Conservation (phyloP, 2,329 filamentous ascomycete genomes). For the Elsinoe perseae region DNA sequence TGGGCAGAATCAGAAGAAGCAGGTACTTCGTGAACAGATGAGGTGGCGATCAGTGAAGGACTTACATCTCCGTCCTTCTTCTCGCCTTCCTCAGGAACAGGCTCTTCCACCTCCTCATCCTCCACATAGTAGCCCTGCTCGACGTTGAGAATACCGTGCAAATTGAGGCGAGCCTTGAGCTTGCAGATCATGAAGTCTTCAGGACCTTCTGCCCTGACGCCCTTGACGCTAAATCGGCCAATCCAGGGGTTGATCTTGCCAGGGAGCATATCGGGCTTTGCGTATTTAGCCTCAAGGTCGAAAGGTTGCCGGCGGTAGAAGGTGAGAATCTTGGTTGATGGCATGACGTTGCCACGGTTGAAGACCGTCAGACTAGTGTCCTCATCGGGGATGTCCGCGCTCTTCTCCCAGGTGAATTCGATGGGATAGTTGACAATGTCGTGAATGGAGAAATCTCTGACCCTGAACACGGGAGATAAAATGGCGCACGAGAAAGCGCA, state of each 20-base stretch:
- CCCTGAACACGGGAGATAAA: constrained; percentile 93
- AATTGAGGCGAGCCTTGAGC: constrained; percentile 92
- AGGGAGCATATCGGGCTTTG: constrained; percentile 75
- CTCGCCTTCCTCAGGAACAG: constrained; percentile 54
- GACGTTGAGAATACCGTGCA: constrained; percentile 92
- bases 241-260: constrained; percentile 93
- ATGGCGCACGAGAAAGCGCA: constrained; percentile 98
- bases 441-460: constrained; percentile 95
- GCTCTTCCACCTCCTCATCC: constrained; percentile 94
- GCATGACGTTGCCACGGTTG: constrained; percentile 92
- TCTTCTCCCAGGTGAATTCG: constrained; percentile 98
- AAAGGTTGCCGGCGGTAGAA: constrained; percentile 99
- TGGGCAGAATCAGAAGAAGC: background rate
- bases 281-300: constrained; percentile 90
- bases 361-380: constrained; percentile 96
- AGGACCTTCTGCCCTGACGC: constrained; percentile 84
- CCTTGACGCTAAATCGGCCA: constrained; percentile 95
- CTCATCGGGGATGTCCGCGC: constrained; percentile 94
- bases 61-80: constrained; percentile 59
- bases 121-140: constrained; percentile 98
- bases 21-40: constrained; percentile 2
- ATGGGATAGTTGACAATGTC: constrained; percentile 98
- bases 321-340: constrained; percentile 97
- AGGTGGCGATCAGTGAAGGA: background rate
- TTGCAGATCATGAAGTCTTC: constrained; percentile 99